Evolutionary conservation across 441 rosid genomes (phyloP).

Genomic region (Theobroma grandiflorum): DNA sequence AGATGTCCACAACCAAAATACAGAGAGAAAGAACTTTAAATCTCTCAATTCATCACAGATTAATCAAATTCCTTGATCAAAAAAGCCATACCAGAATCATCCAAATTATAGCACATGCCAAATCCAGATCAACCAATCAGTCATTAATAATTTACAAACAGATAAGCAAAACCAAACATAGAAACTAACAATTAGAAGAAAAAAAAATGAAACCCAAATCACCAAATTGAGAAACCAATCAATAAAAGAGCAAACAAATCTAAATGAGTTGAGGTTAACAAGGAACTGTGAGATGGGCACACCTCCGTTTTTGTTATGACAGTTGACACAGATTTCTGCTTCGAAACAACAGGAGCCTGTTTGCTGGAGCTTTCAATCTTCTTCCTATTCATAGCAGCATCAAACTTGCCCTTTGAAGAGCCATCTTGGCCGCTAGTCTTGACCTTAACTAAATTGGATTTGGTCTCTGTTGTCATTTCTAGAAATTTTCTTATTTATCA

Average conservation of each 20-base stretch:
- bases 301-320: conserved; percentile 70
- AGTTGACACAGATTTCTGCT: conserved; percentile 55
- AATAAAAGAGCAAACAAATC: no score
- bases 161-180: no score
- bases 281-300: conserved; percentile 43
- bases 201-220: no score
- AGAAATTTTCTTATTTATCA: not conserved
- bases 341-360: conserved; percentile 42
- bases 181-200: no score
- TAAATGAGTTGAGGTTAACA: no score
- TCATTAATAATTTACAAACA: not conserved
- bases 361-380: conserved; percentile 54
- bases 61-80: conserved; percentile 20
- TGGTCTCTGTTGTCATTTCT: conserved; percentile 61
- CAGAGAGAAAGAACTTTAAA: not conserved
- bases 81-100: conserved; percentile 3
- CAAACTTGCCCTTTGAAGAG: conserved; percentile 49
- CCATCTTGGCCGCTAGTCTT: conserved; percentile 52
- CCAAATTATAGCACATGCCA: not conserved
- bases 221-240: no score
- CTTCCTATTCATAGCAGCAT: conserved; percentile 54
- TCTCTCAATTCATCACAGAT: conserved; percentile 26
- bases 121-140: not conserved
- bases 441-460: conserved; percentile 51
- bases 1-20: conserved; percentile 13